These are phyloP conservation scores for Eucalyptus pumila DNA, from an alignment of 345 rosid genomes.

Conservation along the genomic window DNA sequence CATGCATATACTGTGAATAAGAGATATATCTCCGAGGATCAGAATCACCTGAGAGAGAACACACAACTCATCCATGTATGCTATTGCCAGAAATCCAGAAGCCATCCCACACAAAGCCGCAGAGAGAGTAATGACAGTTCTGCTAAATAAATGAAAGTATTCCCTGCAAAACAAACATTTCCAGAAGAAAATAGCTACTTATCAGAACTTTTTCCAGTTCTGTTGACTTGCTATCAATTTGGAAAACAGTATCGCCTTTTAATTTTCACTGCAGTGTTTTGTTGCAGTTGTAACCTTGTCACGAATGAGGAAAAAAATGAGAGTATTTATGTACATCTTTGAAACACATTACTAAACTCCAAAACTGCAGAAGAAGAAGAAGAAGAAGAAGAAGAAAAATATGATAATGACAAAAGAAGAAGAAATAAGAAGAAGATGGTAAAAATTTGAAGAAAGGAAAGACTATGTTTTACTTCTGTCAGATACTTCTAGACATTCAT, in stretches of 20 bases:
- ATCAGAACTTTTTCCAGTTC: neutral
- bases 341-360: neutral
- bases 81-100: constrained; percentile 32
- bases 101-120: constrained; percentile 38
- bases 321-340: neutral
- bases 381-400: neutral
- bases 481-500: neutral
- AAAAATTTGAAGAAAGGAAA: too few relatives aligned
- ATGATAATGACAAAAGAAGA: neutral
- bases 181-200: neutral
- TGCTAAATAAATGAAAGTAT: constrained; percentile 43
- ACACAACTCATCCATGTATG: constrained; percentile 46
- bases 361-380: neutral
- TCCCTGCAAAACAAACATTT: constrained; percentile 44
- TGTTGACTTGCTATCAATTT: neutral
- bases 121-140: constrained; percentile 33
- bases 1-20: neutral
- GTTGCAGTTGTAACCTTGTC: neutral
- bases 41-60: constrained; percentile 54
- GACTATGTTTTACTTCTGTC: neutral
- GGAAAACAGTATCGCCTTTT: neutral
- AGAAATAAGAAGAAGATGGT: too few relatives aligned
- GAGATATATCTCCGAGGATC: neutral
- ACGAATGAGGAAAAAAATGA: neutral
- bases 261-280: neutral